Conservation (phyloP, 352 stramenopile genomes). For the Phytophthora macrochlamydospora region DNA sequence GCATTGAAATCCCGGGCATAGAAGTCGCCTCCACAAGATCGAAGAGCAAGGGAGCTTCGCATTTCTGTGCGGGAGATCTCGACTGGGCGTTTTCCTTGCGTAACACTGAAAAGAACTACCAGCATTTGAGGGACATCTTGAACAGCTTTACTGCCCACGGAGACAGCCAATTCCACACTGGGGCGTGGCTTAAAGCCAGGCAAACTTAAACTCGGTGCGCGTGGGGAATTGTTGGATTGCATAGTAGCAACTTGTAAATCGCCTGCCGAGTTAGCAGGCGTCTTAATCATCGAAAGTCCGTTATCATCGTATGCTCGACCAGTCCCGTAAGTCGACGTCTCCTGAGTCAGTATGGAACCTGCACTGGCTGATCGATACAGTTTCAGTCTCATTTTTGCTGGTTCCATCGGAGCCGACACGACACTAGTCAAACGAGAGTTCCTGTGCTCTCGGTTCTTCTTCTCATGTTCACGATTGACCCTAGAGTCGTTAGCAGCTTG, state of each 20-base stretch:
- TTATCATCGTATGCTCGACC: slow-evolving; percentile 53
- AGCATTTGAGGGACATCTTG: slow-evolving; percentile 80
- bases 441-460: slow-evolving; percentile 44
- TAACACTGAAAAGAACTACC: slow-evolving; percentile 67
- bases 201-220: slow-evolving; percentile 71
- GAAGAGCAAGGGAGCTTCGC: slow-evolving; percentile 67
- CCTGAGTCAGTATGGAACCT: slow-evolving; percentile 62
- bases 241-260: slow-evolving; percentile 10
- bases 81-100: slow-evolving; percentile 46
- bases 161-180: slow-evolving; percentile 77
- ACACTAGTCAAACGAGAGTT: slow-evolving; percentile 52
- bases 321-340: slow-evolving; percentile 18
- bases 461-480: slow-evolving; percentile 44
- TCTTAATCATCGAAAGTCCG: slow-evolving; percentile 42
- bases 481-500: slow-evolving; percentile 60
- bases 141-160: slow-evolving; percentile 68
- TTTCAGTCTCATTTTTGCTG: slow-evolving; percentile 28
- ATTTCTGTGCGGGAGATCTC: slow-evolving; percentile 85
- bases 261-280: slow-evolving; percentile 25
- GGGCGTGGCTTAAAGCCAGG: slow-evolving; percentile 61
- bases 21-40: slow-evolving; percentile 73
- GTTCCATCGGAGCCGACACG: slow-evolving; percentile 29
- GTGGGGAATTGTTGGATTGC: slow-evolving; percentile 24
- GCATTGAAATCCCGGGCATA: slow-evolving; percentile 82
- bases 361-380: slow-evolving; percentile 71